Percentiles rank a stretch among this genome's conserved stretches.
Conservation (phyloP, 2,329 filamentous ascomycete genomes). For the Talaromyces atroroseus region DNA sequence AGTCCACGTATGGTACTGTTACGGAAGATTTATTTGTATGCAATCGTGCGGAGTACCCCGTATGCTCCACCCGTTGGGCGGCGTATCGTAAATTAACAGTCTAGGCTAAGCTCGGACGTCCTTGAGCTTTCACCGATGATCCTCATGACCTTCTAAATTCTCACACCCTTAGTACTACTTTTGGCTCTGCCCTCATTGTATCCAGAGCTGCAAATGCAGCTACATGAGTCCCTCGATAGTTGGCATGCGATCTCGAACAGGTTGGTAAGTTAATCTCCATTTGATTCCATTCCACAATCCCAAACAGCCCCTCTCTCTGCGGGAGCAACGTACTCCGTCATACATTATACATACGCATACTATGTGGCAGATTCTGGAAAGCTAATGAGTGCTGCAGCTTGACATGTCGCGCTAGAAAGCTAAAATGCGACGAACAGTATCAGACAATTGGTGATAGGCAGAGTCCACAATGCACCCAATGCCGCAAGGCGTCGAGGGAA, state of each 20-base stretch:
- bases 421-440: constrained; percentile 56
- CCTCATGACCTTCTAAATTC: neutral
- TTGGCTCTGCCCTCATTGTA: neutral
- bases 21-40: neutral
- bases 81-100: neutral
- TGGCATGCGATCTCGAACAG: constrained; percentile 41
- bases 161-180: neutral
- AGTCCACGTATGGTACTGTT: neutral
- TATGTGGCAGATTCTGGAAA: neutral
- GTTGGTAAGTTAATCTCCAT: constrained; percentile 30
- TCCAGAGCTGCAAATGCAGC: constrained; percentile 6
- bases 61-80: neutral
- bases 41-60: constrained; percentile 9
- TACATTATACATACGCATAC: neutral
- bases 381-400: constrained; percentile 28
- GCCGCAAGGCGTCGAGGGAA: constrained; percentile 55
- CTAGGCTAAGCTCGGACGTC: neutral
- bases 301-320: neutral
- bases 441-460: constrained; percentile 46
- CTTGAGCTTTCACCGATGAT: neutral
- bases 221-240: constrained; percentile 4
- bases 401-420: constrained; percentile 56
- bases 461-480: constrained; percentile 57
- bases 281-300: neutral
- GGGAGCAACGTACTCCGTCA: neutral